Percentiles rank a stretch among this genome's conserved stretches.
Conservation (phyloP, 768 basidiomycete species). For the Gelatoporia subvermispora region DNA sequence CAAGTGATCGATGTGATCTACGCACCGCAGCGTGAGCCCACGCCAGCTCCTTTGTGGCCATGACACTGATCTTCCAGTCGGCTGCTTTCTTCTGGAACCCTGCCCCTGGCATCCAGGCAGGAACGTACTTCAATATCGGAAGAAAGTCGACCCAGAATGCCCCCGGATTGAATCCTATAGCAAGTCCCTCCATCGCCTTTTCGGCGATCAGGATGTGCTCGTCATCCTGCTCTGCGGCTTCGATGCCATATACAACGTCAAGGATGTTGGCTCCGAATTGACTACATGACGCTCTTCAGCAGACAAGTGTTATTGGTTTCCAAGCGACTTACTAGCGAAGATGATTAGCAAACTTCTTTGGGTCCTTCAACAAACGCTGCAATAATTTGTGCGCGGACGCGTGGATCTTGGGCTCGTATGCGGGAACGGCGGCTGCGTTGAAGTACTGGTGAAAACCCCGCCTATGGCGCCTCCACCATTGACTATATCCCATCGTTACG, state of each 20-base stretch:
- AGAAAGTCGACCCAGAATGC: slow-evolving; percentile 21
- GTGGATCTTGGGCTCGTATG: too few species aligned
- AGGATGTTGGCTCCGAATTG: slow-evolving; percentile 19
- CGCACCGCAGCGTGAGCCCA: too few species aligned
- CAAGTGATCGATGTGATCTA: too few species aligned
- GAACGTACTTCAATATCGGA: slow-evolving; percentile 16
- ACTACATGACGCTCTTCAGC: slow-evolving; percentile 22
- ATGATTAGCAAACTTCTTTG: slow-evolving; percentile 34
- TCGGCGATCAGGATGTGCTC: slow-evolving; percentile 3
- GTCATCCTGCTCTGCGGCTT: not conserved
- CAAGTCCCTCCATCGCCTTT: not conserved
- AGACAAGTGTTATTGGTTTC: not conserved
- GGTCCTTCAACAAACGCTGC: slow-evolving; percentile 26
- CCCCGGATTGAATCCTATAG: slow-evolving; percentile 12
- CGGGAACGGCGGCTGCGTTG: slow-evolving; percentile 14
- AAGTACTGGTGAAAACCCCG: slow-evolving; percentile 39
- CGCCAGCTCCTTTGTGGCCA: slow-evolving; percentile 15
- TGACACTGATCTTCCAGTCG: slow-evolving; percentile 9
- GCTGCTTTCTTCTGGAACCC: slow-evolving; percentile 7
- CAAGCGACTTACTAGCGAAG: slow-evolving; percentile 30
- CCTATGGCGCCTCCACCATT: slow-evolving; percentile 38
- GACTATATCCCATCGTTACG: slow-evolving; percentile 36
- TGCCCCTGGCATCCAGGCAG: slow-evolving; percentile 17
- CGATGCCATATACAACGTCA: slow-evolving; percentile 5
- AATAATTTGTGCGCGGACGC: slow-evolving; percentile 25